A percentile compares a stretch with the other conserved stretches of the same genome.
Conservation (phyloP, 257 asterid species). For the Solanum pennellii region DNA sequence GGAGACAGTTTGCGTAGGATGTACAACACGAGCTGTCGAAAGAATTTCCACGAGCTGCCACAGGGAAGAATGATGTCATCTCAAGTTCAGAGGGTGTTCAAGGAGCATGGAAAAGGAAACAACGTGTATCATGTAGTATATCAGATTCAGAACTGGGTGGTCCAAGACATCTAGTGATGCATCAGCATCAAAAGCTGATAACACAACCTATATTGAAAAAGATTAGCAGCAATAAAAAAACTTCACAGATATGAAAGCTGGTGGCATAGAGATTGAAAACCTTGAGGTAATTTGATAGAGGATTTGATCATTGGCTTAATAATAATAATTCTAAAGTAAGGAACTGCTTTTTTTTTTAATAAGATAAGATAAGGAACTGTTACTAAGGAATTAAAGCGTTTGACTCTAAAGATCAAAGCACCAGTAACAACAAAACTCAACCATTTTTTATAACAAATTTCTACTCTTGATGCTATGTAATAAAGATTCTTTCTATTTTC, state of each 20-base stretch:
- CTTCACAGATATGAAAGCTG: background rate
- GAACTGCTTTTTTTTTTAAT: background rate
- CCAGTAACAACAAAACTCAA: background rate
- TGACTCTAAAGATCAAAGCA: background rate
- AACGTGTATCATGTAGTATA: conserved; percentile 63
- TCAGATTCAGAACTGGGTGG: conserved; percentile 71
- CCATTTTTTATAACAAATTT: background rate
- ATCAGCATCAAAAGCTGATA: conserved; percentile 66
- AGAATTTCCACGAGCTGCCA: conserved; percentile 52
- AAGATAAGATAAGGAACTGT: background rate
- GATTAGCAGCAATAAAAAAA: background rate
- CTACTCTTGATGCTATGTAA: background rate
- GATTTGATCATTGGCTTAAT: background rate
- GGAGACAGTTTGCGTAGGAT: conserved; percentile 65
- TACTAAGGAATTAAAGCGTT: background rate
- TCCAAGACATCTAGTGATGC: conserved; percentile 72
- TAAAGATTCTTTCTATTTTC: background rate
- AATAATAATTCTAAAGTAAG: background rate
- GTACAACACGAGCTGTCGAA: conserved; percentile 62
- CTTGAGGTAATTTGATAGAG: background rate
- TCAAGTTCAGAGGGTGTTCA: background rate
- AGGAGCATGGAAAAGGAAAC: background rate
- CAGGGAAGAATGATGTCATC: background rate
- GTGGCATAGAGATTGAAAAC: background rate
- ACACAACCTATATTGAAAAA: conserved; percentile 40